These are phyloP conservation scores for Apiospora saccharicola DNA, from an alignment of 2,329 filamentous ascomycete species.

Conservation along the genomic window DNA sequence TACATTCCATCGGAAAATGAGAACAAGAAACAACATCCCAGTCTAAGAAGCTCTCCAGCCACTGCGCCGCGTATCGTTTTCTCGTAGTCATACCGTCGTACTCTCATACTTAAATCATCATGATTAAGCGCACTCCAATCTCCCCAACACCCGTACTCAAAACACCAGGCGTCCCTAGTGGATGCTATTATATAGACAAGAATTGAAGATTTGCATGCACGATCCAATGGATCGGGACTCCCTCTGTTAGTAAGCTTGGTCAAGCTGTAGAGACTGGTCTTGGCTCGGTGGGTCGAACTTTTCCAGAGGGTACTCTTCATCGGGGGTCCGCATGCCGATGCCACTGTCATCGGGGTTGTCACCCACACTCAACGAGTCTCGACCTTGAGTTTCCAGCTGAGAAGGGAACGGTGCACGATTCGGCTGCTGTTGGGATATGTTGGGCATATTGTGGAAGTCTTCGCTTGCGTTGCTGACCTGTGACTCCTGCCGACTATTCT, in stretches of 20 bases:
- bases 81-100: slow-evolving; percentile 21
- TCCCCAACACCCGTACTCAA: slow-evolving; percentile 18
- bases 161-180: slow-evolving; percentile 6
- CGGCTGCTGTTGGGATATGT: slow-evolving; percentile 52
- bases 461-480: slow-evolving; percentile 56
- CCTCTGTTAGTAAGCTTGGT: not conserved
- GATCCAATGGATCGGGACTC: not conserved
- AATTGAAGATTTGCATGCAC: slow-evolving; percentile 17
- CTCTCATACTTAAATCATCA: slow-evolving; percentile 14
- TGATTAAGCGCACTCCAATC: slow-evolving; percentile 4
- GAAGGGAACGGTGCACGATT: slow-evolving; percentile 58
- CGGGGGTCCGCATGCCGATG: slow-evolving; percentile 74
- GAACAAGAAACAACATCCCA: slow-evolving; percentile 3
- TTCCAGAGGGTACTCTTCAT: slow-evolving; percentile 59
- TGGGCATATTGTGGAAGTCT: slow-evolving; percentile 52
- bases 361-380: slow-evolving; percentile 54
- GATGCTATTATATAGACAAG: slow-evolving; percentile 23
- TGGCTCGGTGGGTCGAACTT: slow-evolving; percentile 20
- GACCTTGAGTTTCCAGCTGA: slow-evolving; percentile 50
- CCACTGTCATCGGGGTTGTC: slow-evolving; percentile 73
- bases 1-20: slow-evolving; percentile 20
- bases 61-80: slow-evolving; percentile 15
- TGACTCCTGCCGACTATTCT: slow-evolving; percentile 45
- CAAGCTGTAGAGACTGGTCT: slow-evolving; percentile 16
- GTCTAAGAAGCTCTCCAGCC: slow-evolving; percentile 8